Base-by-base conservation (phyloP, 2,329 filamentous ascomycete species). In the Penicillium sp. region DNA sequence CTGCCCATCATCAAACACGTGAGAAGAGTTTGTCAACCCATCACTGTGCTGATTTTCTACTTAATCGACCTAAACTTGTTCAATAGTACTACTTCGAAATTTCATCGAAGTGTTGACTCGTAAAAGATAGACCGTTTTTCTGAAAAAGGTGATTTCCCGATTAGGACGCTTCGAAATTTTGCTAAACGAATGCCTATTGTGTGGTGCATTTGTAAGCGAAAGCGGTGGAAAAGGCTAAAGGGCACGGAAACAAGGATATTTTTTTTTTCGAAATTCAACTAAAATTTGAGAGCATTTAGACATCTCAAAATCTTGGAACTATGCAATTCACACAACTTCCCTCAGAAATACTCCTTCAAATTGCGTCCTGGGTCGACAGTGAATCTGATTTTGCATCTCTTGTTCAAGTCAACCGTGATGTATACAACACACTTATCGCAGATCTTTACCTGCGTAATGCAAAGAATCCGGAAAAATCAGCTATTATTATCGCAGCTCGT, bases 371-470 rank as follows among this genome's bases (percentile, higher is more conserved):
- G 38, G 10, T 37, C 25, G 37, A 55, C 22, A 55, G 40, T 43
- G 52, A 55, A 55, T 33, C 38, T 28, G 52, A 55, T 55, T 25
- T 55, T 55, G 22, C 52, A 43, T 55, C 38, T 30, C 43, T 55
- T 28, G 25, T 25, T 28, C 52, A 55, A 55, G 52, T 55, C 40
- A 55, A 55, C 40, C 52, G 52, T 55, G 52, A 28, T 45, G 14
- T 55, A 43, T 55, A 55, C 52, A 38, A 55, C 42, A 55, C 52
- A 45, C 52, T 55, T 28, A 35, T 55, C 43, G 33, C 52, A n/a
- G 19, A 55, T 46, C 52, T 55, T 40, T 55, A 55, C 52, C 22
- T 40, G 43, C 52, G 52, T 28, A 55, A 55, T 55, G 38, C 40
- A 55, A 55, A 46, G 38, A 19, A 55, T 55, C 42, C 52, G 43